These are phyloP conservation scores for Grosmannia huntii DNA, from an alignment of 2,329 filamentous ascomycete genomes.

Conservation along the genomic window DNA sequence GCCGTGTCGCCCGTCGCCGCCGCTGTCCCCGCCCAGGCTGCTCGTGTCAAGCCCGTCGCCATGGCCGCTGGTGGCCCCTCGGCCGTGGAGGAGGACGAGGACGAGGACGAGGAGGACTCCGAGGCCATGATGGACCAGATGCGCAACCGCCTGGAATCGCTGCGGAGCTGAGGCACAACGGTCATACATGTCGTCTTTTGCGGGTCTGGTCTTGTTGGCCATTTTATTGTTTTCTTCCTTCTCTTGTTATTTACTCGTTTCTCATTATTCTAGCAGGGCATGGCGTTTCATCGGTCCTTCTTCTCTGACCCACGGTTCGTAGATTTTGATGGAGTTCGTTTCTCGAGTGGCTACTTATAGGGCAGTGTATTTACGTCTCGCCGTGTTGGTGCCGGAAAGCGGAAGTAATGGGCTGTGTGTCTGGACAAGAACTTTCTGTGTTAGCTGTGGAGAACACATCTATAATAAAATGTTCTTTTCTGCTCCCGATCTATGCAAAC, in stretches of 20 bases:
- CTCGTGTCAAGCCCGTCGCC: slow-evolving; percentile 30
- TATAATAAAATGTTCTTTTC: too few species aligned
- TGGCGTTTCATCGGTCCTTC: neutral
- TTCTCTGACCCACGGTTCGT: neutral
- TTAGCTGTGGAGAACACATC: too few species aligned
- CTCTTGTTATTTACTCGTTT: neutral
- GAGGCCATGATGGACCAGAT: slow-evolving; percentile 91
- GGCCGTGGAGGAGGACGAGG: slow-evolving; percentile 34
- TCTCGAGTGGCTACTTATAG: neutral
- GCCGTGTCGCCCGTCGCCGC: slow-evolving; percentile 29
- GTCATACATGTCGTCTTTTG: neutral
- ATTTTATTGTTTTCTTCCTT: neutral
- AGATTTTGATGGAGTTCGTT: neutral
- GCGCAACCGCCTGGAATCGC: slow-evolving; percentile 77
- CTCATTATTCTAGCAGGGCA: neutral
- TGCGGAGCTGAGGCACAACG: slow-evolving; percentile 56
- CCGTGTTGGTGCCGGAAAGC: neutral
- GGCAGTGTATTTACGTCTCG: neutral
- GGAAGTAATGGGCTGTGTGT: neutral
- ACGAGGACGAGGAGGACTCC: slow-evolving; percentile 70
- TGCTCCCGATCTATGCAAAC: too few species aligned
- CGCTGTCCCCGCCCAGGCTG: slow-evolving; percentile 33
- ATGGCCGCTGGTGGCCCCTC: slow-evolving; percentile 28
- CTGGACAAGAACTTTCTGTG: too few species aligned
- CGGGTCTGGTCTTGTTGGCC: too few species aligned